Base-by-base conservation (phyloP, 1,284 basidiomycete species). In the Trichosporon sp. region DNA sequence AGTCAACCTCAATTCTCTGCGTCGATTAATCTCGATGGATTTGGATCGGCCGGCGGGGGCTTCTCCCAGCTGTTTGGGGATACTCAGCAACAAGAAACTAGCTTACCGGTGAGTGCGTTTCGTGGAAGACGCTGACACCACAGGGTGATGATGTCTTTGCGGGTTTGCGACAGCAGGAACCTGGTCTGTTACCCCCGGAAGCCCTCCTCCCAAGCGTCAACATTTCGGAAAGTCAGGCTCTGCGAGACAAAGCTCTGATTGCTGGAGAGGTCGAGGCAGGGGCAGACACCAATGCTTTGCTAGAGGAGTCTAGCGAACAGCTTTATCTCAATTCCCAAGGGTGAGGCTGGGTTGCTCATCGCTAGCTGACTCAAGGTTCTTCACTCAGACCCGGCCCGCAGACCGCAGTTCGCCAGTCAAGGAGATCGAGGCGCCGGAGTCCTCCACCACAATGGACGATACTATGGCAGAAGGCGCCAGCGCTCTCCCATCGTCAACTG, bases 51-150 rank as follows among this genome's bases (percentile, higher is more conserved):
- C 0, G 69, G 67, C 9, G 75, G 66, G 1, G 78, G 78, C 1
- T 82, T 82, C 64, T 82, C 80, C 8, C 80, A 82, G 64, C 69
- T 82, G 9, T 82, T 82, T 32, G 78, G 74, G 6, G 72, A 66
- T 2, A 82, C 80, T 2, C 80, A 80, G 65, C 65, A 65, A 9
- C 65, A 44, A 4, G 63, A 47, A 2, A 44, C 18, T 9, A 29
- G 38, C 31, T 23, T 23, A 11, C 23, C 21, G 21, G 64, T 32
- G 12, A 1, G 56, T 25, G 62, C 32, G 23, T 4, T 35, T 23
- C 25, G 13, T 8, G 23, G 21, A 21, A 25, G 2, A 9, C 13
- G 29, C 63, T 65, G 7, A 60, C 42, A 13, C 8, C 6, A 11
- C 25, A 68, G 25, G 62, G 72, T 69, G 79, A 79, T 47, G 80